Evolutionary conservation across 1,284 basidiomycete genomes (phyloP).

Genomic region (Amylostereum areolatum): DNA sequence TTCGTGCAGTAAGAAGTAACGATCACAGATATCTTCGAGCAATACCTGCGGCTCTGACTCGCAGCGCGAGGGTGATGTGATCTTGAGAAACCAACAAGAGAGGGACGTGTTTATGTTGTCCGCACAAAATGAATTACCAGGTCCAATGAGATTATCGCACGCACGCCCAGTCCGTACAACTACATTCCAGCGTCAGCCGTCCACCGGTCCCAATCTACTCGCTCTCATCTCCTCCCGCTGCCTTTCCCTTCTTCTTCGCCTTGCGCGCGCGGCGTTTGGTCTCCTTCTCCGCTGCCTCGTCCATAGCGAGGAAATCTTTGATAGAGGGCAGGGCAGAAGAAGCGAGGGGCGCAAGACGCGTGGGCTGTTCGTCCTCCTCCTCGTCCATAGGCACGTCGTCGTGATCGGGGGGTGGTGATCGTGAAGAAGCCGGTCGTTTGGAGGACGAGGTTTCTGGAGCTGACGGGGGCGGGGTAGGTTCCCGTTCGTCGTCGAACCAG

Average conservation of each 20-base stretch:
- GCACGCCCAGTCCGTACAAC: constrained; percentile 30
- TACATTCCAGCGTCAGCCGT: constrained; percentile 30
- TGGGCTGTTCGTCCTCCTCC: constrained; percentile 32
- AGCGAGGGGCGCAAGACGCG: constrained; percentile 61
- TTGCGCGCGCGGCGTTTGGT: constrained; percentile 67
- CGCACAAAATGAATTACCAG: too few species aligned
- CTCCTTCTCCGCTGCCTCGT: constrained; percentile 55
- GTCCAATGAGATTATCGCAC: too few species aligned
- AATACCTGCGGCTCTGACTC: too few species aligned
- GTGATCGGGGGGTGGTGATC: constrained; percentile 11
- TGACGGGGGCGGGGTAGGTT: constrained; percentile 9
- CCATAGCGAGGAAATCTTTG: constrained; percentile 72
- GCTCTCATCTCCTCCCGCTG: constrained; percentile 24
- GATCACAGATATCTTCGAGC: too few species aligned
- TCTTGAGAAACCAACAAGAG: too few species aligned
- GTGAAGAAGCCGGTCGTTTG: constrained; percentile 9
- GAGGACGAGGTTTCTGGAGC: constrained; percentile 4
- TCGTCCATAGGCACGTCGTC: constrained; percentile 25
- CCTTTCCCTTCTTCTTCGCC: constrained; percentile 57
- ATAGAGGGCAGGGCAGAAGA: constrained; percentile 78
- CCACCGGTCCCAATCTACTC: constrained; percentile 32
- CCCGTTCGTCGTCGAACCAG: constrained; percentile 17
- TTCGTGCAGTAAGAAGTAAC: too few species aligned
- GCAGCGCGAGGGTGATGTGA: too few species aligned
- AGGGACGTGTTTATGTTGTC: too few species aligned